Evolutionary conservation across 1,139 yeast species (phyloP).

Genomic region (Nematodospora anomalae): DNA sequence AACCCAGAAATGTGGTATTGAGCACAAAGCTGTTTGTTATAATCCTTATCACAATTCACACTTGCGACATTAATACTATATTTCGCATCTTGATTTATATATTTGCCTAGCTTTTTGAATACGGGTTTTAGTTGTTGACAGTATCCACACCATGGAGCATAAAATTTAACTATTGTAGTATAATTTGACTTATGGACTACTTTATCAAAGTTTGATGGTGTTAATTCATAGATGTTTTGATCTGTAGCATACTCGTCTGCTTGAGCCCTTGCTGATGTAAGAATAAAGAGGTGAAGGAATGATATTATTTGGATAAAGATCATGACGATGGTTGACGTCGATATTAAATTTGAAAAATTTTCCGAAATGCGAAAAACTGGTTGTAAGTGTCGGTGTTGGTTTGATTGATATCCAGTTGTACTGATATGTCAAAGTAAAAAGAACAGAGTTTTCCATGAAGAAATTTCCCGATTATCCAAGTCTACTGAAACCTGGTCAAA

Average conservation of each 20-base stretch:
- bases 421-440: no score
- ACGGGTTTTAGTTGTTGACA: constrained; percentile 60
- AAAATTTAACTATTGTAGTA: constrained; percentile 83
- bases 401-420: no score
- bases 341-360: not conserved
- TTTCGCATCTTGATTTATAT: constrained; percentile 49
- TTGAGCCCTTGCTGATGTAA: constrained; percentile 13
- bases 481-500: no score
- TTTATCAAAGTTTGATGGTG: constrained; percentile 57
- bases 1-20: constrained; percentile 67
- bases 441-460: no score
- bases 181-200: constrained; percentile 70
- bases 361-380: not conserved
- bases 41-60: constrained; percentile 77
- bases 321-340: not conserved
- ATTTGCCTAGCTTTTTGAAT: constrained; percentile 63
- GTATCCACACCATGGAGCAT: constrained; percentile 97
- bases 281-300: constrained; percentile 3
- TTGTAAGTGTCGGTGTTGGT: no score
- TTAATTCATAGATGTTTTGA: constrained; percentile 57
- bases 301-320: constrained; percentile 2
- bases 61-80: constrained; percentile 72
- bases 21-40: constrained; percentile 71
- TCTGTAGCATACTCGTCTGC: constrained; percentile 38
- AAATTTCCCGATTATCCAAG: no score